Evolutionary conservation across 2,329 filamentous ascomycete genomes (phyloP).

Genomic region (Beauveria caledonica): DNA sequence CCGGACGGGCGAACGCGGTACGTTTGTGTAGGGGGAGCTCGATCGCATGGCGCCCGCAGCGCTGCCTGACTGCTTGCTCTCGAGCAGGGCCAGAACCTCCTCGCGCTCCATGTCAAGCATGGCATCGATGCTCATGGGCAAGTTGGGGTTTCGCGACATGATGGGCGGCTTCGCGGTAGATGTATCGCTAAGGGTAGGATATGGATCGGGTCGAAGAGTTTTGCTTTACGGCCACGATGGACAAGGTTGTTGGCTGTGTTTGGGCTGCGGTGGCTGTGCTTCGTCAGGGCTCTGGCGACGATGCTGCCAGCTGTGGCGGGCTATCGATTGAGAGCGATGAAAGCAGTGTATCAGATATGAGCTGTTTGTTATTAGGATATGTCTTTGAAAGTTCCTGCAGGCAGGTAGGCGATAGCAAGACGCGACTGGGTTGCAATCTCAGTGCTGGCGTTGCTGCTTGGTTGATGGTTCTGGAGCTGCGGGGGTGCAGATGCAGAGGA

Average conservation of each 20-base stretch:
- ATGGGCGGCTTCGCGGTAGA: neutral
- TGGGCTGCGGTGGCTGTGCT: neutral
- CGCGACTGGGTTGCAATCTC: neutral
- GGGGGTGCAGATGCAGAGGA: neutral
- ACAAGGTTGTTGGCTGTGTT: neutral
- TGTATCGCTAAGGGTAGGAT: neutral
- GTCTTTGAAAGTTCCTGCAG: neutral
- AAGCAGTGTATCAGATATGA: neutral
- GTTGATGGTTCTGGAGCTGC: neutral
- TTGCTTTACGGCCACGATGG: neutral
- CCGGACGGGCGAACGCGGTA: slow-evolving; percentile 57
- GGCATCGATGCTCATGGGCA: slow-evolving; percentile 66
- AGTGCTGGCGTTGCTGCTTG: neutral
- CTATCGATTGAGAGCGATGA: neutral
- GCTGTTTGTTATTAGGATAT: neutral
- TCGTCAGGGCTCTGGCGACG: neutral
- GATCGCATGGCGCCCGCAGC: slow-evolving; percentile 34
- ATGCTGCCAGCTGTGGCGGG: neutral
- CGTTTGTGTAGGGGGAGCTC: slow-evolving; percentile 46
- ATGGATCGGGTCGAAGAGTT: neutral
- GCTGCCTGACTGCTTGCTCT: slow-evolving; percentile 35
- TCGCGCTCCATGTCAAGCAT: slow-evolving; percentile 69
- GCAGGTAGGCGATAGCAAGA: neutral
- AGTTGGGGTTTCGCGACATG: slow-evolving; percentile 26
- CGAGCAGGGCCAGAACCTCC: slow-evolving; percentile 63